These are phyloP conservation scores for Bromus sterilis DNA, from an alignment of 176 grass and related monocot genomes.

Conservation along the genomic window DNA sequence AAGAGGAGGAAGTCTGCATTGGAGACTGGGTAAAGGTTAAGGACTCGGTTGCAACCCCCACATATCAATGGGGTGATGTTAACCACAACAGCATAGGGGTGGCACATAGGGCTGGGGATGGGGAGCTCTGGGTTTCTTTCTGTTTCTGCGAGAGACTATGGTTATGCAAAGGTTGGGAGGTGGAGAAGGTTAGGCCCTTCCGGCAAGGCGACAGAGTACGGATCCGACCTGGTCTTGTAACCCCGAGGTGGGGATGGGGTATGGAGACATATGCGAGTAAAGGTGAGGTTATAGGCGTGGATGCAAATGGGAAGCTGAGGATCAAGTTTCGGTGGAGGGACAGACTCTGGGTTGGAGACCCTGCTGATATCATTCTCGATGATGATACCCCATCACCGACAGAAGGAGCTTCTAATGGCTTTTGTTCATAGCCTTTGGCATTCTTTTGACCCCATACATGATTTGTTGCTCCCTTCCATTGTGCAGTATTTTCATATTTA, in stretches of 20 bases:
- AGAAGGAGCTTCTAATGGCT: conserved; percentile 50
- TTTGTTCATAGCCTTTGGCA: conserved; percentile 45
- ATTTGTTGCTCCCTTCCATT: conserved; percentile 43
- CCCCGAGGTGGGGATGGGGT: conserved; percentile 92
- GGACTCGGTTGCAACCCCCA: conserved; percentile 59
- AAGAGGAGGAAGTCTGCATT: conserved; percentile 74
- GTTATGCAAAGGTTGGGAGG: conserved; percentile 92
- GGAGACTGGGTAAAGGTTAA: conserved; percentile 97
- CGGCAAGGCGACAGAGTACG: conserved; percentile 58
- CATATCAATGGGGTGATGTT: conserved; percentile 97
- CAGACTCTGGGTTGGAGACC: conserved; percentile 87
- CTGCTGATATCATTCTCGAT: conserved; percentile 93
- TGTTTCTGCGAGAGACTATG: conserved; percentile 96
- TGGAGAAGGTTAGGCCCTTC: conserved; percentile 85
- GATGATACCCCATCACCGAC: conserved; percentile 41
- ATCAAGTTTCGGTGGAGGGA: conserved; percentile 97
- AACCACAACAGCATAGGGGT: conserved; percentile 83
- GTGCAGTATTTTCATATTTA: conserved; percentile 32
- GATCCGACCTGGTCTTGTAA: conserved; percentile 70
- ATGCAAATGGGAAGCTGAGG: conserved; percentile 93
- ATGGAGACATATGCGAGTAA: conserved; percentile 82
- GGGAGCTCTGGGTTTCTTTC: conserved; percentile 91
- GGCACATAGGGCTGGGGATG: conserved; percentile 73
- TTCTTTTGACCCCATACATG: conserved; percentile 68
- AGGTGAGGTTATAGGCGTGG: conserved; percentile 82